Conservation (phyloP, 768 basidiomycete genomes). For the Kwoniella bestiolae region DNA sequence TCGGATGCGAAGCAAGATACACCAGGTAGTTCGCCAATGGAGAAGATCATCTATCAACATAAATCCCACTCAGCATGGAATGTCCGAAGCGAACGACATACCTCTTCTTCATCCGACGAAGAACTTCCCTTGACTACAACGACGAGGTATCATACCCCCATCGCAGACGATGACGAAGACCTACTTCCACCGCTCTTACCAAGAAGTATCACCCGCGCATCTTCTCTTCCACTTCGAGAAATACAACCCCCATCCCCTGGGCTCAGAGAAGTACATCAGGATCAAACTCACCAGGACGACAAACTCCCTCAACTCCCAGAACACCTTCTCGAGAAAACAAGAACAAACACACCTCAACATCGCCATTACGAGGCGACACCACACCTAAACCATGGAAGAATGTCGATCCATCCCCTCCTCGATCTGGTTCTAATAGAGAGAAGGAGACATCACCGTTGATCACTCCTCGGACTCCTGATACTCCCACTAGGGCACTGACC, state of each 20-base stretch:
- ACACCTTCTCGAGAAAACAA: conserved; percentile 9
- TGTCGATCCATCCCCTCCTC: conserved; percentile 10
- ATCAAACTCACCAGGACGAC: not conserved
- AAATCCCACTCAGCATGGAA: conserved; percentile 7
- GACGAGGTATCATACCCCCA: not conserved
- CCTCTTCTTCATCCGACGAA: not conserved
- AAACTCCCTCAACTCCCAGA: not conserved
- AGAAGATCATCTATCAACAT: conserved; percentile 8
- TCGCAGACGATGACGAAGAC: conserved; percentile 3
- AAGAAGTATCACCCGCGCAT: conserved; percentile 11
- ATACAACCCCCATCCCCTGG: conserved; percentile 20
- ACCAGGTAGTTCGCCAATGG: not conserved
- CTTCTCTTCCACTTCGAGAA: conserved; percentile 16
- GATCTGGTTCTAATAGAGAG: not conserved
- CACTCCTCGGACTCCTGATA: conserved; percentile 9
- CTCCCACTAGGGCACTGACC: not conserved
- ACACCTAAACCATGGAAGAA: conserved; percentile 16
- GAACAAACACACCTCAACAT: not conserved
- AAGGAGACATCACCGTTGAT: not conserved
- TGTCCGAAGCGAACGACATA: not conserved
- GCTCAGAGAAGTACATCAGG: conserved; percentile 7
- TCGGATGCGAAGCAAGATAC: not conserved
- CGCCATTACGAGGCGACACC: not conserved
- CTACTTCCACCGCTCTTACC: conserved; percentile 21
- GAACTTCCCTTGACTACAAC: not conserved